Conservation (phyloP, 768 basidiomycete genomes). For the Peribolospora baueri region DNA sequence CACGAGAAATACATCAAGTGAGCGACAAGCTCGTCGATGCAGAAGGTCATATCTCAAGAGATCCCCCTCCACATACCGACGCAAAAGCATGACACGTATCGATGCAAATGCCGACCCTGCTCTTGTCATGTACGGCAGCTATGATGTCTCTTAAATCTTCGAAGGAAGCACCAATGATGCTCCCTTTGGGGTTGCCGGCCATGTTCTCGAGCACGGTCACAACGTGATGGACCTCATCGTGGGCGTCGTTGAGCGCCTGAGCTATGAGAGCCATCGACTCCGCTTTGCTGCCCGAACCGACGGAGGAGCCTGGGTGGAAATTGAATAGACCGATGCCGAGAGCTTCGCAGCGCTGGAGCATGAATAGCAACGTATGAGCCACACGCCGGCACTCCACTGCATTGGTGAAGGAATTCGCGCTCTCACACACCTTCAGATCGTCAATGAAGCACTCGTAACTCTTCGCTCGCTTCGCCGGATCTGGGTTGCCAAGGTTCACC, state of each 20-base stretch:
- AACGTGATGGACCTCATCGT: conserved; percentile 34
- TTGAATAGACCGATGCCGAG: conserved; percentile 54
- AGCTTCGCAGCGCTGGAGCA: conserved; percentile 9
- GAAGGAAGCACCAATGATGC: conserved; percentile 50
- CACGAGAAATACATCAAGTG: conserved; percentile 12
- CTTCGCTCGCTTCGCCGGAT: conserved; percentile 38
- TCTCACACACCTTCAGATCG: conserved; percentile 52
- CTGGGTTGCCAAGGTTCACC: conserved; percentile 60
- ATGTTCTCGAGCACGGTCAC: conserved; percentile 60
- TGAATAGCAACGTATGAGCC: not conserved
- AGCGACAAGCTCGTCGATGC: not conserved
- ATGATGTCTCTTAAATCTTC: conserved; percentile 46
- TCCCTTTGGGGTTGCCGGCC: conserved; percentile 43
- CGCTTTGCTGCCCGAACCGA: conserved; percentile 33
- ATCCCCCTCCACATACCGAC: not conserved
- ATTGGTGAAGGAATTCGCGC: conserved; percentile 3
- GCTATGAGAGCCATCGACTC: conserved; percentile 43
- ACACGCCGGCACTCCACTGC: not conserved
- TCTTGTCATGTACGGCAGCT: conserved; percentile 41
- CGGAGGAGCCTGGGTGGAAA: conserved; percentile 41
- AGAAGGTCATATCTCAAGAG: not conserved
- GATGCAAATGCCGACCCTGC: conserved; percentile 52
- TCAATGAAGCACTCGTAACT: conserved; percentile 60
- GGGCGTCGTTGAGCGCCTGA: conserved; percentile 47
- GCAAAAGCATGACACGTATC: conserved; percentile 41